Conservation (phyloP, 2,329 filamentous ascomycete genomes). For the Eutypa lata region DNA sequence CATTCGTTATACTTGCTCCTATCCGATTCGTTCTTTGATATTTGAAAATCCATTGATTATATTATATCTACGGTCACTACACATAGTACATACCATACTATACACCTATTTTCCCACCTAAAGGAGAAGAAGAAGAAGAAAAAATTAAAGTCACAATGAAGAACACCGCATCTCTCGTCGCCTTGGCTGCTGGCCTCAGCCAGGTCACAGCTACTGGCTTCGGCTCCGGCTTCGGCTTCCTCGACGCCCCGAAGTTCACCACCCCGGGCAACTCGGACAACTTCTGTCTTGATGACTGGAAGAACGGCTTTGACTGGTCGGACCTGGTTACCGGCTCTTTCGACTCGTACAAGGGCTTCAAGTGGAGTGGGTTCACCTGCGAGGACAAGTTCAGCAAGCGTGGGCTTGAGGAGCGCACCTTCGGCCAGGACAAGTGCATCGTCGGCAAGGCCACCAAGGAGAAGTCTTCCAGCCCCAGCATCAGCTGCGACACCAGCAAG, state of each 20-base stretch:
- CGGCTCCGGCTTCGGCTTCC: conserved; percentile 16
- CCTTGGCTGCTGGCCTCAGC: conserved; percentile 49
- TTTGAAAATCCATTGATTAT: conserved; percentile 16
- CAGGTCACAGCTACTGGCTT: conserved; percentile 44
- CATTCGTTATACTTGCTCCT: conserved; percentile 55
- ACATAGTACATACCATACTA: conserved; percentile 5
- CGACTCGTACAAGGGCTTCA: conserved; percentile 66
- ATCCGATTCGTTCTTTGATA: conserved; percentile 26
- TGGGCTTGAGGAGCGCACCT: conserved; percentile 51
- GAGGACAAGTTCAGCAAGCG: conserved; percentile 56
- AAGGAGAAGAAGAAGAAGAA: not conserved
- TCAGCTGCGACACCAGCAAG: conserved; percentile 46
- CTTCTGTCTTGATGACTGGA: conserved; percentile 69
- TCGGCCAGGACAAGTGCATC: conserved; percentile 56
- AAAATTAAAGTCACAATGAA: conserved; percentile 45
- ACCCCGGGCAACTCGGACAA: conserved; percentile 74
- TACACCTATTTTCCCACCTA: conserved; percentile 5
- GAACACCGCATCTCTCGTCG: conserved; percentile 45
- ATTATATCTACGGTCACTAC: conserved; percentile 21
- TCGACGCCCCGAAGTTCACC: conserved; percentile 49
- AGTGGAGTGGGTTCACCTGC: conserved; percentile 72
- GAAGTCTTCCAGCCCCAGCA: conserved; percentile 51
- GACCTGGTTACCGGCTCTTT: conserved; percentile 61
- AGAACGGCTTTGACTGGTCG: conserved; percentile 68
- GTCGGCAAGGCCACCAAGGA: conserved; percentile 49